phyloP scores from a whole-genome alignment of 2,329 filamentous ascomycete genomes.

The Botrytis sinoallii region DNA sequence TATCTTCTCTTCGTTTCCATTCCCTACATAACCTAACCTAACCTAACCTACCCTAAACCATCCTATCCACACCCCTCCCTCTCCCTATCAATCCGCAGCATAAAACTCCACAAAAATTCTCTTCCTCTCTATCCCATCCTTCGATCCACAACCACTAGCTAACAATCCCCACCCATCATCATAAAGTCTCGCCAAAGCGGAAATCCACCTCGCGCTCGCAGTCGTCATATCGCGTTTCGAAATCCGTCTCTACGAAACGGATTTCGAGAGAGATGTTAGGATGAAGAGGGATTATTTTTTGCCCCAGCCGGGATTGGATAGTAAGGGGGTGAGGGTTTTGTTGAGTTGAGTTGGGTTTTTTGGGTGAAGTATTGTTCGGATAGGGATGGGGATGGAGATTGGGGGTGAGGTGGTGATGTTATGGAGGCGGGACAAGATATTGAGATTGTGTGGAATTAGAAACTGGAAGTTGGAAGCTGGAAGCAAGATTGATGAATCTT shows the following conservation, averaged over 20 bases:
- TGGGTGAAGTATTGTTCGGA: not conserved
- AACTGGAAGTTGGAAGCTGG: not conserved
- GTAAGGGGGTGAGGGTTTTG: slow-evolving; percentile 16
- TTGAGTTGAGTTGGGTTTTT: not conserved
- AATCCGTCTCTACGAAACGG: slow-evolving; percentile 24
- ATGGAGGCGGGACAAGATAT: not conserved
- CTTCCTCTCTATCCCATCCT: not conserved
- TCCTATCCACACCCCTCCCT: not conserved
- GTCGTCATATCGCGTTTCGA: slow-evolving; percentile 25
- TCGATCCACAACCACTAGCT: too few species aligned
- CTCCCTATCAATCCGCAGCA: not conserved
- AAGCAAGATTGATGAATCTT: not conserved
- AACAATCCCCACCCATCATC: too few species aligned
- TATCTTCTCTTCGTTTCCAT: not conserved
- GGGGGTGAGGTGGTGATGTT: not conserved
- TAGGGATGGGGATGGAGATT: too few species aligned
- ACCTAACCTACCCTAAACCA: not conserved
- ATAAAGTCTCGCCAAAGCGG: slow-evolving; percentile 27
- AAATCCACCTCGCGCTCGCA: slow-evolving; percentile 26
- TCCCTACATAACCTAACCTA: not conserved
- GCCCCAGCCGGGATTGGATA: slow-evolving; percentile 9
- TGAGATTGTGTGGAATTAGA: not conserved
- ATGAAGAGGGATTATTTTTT: slow-evolving; percentile 20
- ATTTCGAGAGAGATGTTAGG: slow-evolving; percentile 23
- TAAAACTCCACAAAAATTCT: not conserved